Evolutionary conservation across 1,284 basidiomycete species (phyloP), one percentile per base, ranked within the genome.

Genomic region (Trametes sp.): DNA sequence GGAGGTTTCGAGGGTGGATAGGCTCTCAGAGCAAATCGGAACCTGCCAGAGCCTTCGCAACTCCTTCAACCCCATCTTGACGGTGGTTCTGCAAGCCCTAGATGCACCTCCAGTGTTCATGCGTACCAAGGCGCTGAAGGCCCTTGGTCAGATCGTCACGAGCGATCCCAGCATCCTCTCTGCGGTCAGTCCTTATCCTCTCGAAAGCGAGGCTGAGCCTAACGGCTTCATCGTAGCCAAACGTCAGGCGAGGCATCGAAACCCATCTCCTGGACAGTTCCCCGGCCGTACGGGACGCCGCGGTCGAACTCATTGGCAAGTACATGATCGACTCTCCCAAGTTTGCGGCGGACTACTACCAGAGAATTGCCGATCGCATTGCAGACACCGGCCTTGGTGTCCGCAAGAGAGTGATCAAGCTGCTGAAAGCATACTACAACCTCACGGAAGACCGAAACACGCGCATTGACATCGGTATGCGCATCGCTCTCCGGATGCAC

Each of bases 351-450:
- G 87, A 93, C 66, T 98, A 98, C 77, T 96, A 96, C 72, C 83
- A 85, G 42, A 88, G 89, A 75, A 92, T 99, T 41, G 87, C 92
- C 4, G 90, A 92, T 60, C 90, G 96, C 10, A 93, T 98, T 69
- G 91, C 92, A 91, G 97, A 99, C 74, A 92, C 95, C 42, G 96
- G 97, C 5, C 82, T 98, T 7, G 88, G 88, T 23, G 98, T 99
- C 2, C 86, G 98, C 35, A 98, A 98, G 73, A 89, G 98, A 5
- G 96, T 98, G 54, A 92, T 99, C 78, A 98, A 96, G 76, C 82
- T 99, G 0, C 82, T 99, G 53, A 94, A 92, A 72, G 85, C 88
- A 16, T 90, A 96, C 69, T 97, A 96, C 73, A 71, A 76, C 9
- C 84, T 88, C 5, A 87, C 88, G 1, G 80, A 85, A 24, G 86